Base-by-base conservation (phyloP, 1,284 basidiomycete species). In the Sanghuangporus sanghuang region DNA sequence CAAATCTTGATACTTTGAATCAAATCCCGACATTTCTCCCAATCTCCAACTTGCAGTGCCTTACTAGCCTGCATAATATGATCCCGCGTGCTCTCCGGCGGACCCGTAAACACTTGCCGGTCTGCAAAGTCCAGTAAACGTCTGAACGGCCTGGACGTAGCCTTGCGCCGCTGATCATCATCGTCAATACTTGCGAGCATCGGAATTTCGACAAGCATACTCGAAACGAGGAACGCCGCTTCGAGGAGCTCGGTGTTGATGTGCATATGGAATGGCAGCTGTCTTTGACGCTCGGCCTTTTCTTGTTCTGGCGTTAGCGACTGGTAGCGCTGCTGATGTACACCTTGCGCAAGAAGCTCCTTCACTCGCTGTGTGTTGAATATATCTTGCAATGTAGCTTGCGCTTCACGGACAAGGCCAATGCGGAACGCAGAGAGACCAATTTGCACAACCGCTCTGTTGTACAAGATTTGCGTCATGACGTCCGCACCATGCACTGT, bases 61-160 rank as follows among this genome's bases (percentile, higher is more conserved):
- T 96, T 97, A 77, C 92, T 93, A 4, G 97, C 97, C 77, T 98
- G 96, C 93, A 99, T 98, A 75, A 99, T 96, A 76, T 99, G 96
- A 74, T 99, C 97, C 50, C 96, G 82, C 58, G 96, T 99, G 75
- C 94, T 98, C 79, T 99, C 97, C 36, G 97, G 97, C 2, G 97
- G 97, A 16, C 97, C 97, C 49, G 95, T 96, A 77, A 99, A 99
- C 9, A 98, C 92, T 77, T 98, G 96, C 50, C 96, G 87, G 74
- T 99, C 97, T 3, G 96, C 96, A 74, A 97, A 96, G 78, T 99
- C 97, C 65, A 99, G 82, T 70, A 98, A 81, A 53, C 96, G 86
- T 59, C 96, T 86, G 87, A 99, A 99, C 40, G 95, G 92, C 74
- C 98, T 95, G 56, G 94, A 96, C 66, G 98, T 93, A 9, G 89